A percentile compares a stretch with the other conserved stretches of the same genome.
phyloP scores from a whole-genome alignment of 345 rosid genomes.

The Heritiera fomes region DNA sequence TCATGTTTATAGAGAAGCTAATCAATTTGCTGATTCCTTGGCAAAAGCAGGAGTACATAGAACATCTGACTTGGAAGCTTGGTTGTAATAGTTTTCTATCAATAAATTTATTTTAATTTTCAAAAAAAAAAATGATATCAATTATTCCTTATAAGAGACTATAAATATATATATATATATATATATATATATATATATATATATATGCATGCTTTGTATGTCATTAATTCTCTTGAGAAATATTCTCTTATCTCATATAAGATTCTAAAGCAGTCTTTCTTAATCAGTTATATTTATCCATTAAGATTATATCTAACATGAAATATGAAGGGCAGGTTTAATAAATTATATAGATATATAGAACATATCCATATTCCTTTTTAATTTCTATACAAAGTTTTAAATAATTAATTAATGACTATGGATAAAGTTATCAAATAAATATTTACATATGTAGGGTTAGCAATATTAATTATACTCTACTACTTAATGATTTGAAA shows the following conservation, averaged over 20 bases:
- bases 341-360: not conserved
- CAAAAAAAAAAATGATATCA: too few relatives aligned
- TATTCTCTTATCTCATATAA: not conserved
- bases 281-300: not conserved
- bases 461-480: not conserved
- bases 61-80: too few relatives aligned
- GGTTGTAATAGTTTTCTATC: too few relatives aligned
- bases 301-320: not conserved
- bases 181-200: too few relatives aligned
- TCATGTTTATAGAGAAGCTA: too few relatives aligned
- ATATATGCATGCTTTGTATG: not conserved
- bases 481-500: not conserved
- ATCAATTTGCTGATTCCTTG: too few relatives aligned
- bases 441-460: not conserved
- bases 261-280: not conserved
- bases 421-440: slow-evolving; percentile 1
- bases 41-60: too few relatives aligned
- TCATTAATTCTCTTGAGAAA: not conserved
- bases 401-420: not conserved
- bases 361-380: not conserved
- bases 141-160: too few relatives aligned
- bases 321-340: not conserved
- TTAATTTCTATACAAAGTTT: not conserved
- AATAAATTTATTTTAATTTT: too few relatives aligned
- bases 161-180: too few relatives aligned